A percentile compares a stretch with the other conserved stretches of the same genome.
phyloP scores from a whole-genome alignment of 2,329 filamentous ascomycete genomes.

The Erysiphe pulchra region DNA sequence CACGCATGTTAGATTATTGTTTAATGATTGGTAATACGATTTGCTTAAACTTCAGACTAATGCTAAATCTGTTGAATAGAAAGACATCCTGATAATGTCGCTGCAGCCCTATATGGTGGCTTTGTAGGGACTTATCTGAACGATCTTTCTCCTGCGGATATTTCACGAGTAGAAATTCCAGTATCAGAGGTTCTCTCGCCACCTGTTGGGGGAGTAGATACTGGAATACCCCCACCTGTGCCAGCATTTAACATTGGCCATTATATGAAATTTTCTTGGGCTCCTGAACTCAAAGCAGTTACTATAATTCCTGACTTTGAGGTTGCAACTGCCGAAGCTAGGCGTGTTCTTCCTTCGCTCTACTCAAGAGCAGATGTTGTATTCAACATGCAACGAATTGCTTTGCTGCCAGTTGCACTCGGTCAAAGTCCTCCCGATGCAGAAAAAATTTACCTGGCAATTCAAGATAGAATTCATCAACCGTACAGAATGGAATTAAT shows the following conservation, averaged over 20 bases:
- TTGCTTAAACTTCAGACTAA: neutral
- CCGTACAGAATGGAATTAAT: conserved; percentile 83
- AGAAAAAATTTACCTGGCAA: conserved; percentile 84
- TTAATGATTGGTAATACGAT: conserved; percentile 59
- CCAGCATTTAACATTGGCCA: conserved; percentile 86
- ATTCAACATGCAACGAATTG: conserved; percentile 88
- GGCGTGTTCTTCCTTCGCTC: conserved; percentile 54
- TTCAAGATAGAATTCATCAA: conserved; percentile 98
- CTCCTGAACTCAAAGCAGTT: conserved; percentile 83
- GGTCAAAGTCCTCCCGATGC: conserved; percentile 77
- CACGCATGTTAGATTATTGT: conserved; percentile 79
- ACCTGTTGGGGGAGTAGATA: conserved; percentile 76
- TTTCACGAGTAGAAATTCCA: conserved; percentile 77
- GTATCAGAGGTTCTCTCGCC: conserved; percentile 78
- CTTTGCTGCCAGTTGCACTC: conserved; percentile 68
- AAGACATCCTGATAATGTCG: conserved; percentile 82
- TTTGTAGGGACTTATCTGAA: conserved; percentile 95
- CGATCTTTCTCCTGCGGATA: conserved; percentile 69
- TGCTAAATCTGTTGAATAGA: conserved; percentile 19
- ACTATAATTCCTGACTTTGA: conserved; percentile 92
- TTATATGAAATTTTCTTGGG: conserved; percentile 89
- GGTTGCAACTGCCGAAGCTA: conserved; percentile 77
- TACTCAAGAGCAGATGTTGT: conserved; percentile 64
- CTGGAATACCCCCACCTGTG: conserved; percentile 59
- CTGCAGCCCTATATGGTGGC: conserved; percentile 80